Evolutionary conservation across 2,329 filamentous ascomycete species (phyloP).

Genomic region (Trichophyton simii): DNA sequence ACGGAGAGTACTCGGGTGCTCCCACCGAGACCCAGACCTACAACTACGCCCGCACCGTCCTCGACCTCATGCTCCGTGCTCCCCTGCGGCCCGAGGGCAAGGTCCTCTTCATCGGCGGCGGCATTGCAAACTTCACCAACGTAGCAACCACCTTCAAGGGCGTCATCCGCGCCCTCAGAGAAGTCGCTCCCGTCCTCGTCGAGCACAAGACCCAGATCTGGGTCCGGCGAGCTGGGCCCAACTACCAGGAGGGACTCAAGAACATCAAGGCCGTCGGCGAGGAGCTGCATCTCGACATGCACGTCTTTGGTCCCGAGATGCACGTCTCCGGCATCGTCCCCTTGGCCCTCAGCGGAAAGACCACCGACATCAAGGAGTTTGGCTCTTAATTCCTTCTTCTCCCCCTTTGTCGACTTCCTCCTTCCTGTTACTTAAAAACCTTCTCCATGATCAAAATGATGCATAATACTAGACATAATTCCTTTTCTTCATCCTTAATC

Average conservation of each 20-base stretch:
- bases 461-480: slow-evolving; percentile 1
- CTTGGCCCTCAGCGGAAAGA: slow-evolving; percentile 60
- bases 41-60: slow-evolving; percentile 94
- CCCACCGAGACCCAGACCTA: slow-evolving; percentile 98
- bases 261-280: slow-evolving; percentile 97
- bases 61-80: slow-evolving; percentile 93
- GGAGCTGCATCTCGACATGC: slow-evolving; percentile 92
- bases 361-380: slow-evolving; percentile 50
- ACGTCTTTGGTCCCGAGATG: slow-evolving; percentile 71
- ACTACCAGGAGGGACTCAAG: slow-evolving; percentile 99
- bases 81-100: slow-evolving; percentile 80
- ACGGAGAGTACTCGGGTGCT: slow-evolving; percentile 98
- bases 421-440: background rate
- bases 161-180: slow-evolving; percentile 89
- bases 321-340: slow-evolving; percentile 93
- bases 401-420: background rate
- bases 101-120: slow-evolving; percentile 97
- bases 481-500: background rate
- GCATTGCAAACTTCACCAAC: slow-evolving; percentile 99
- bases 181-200: slow-evolving; percentile 69
- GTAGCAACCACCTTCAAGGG: slow-evolving; percentile 99
- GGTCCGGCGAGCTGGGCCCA: slow-evolving; percentile 81
- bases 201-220: slow-evolving; percentile 99
- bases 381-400: slow-evolving; percentile 22
- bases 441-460: background rate